Evolutionary conservation across 805 yeast species (phyloP).

Genomic region (Metschnikowia shivogae): DNA sequence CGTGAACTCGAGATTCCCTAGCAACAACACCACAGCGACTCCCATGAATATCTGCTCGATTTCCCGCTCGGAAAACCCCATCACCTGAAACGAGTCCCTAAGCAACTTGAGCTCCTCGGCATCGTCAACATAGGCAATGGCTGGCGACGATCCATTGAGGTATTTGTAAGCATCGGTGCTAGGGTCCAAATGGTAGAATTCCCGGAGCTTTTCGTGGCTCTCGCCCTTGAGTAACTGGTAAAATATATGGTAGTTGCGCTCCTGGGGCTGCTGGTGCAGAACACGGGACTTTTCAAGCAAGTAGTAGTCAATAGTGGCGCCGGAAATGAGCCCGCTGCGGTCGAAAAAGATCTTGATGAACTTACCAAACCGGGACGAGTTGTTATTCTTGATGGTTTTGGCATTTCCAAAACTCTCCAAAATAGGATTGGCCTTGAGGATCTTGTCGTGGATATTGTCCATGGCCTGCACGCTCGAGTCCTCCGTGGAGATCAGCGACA

Average conservation of each 20-base stretch:
- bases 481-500: slow-evolving; percentile 65
- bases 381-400: slow-evolving; percentile 88
- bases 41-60: slow-evolving; percentile 56
- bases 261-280: slow-evolving; percentile 65
- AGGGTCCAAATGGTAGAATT: slow-evolving; percentile 39
- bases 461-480: slow-evolving; percentile 7
- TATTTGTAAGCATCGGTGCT: slow-evolving; percentile 45
- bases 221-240: slow-evolving; percentile 80
- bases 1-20: slow-evolving; percentile 79
- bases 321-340: slow-evolving; percentile 59
- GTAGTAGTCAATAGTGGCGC: slow-evolving; percentile 95
- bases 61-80: slow-evolving; percentile 63
- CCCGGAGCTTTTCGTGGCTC: slow-evolving; percentile 41
- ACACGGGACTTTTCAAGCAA: slow-evolving; percentile 91
- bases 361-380: slow-evolving; percentile 95
- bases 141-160: slow-evolving; percentile 48
- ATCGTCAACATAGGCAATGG: slow-evolving; percentile 77
- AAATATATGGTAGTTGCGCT: slow-evolving; percentile 91
- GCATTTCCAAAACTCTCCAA: slow-evolving; percentile 96
- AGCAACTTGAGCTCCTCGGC: slow-evolving; percentile 60
- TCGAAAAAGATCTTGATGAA: slow-evolving; percentile 83
- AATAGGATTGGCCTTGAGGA: slow-evolving; percentile 91
- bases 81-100: slow-evolving; percentile 60
- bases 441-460: slow-evolving; percentile 69
- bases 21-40: slow-evolving; percentile 71